These are phyloP conservation scores for Chytridiales sp. DNA, from an alignment of 371 early-diverging fungal genomes.

Conservation along the genomic window DNA sequence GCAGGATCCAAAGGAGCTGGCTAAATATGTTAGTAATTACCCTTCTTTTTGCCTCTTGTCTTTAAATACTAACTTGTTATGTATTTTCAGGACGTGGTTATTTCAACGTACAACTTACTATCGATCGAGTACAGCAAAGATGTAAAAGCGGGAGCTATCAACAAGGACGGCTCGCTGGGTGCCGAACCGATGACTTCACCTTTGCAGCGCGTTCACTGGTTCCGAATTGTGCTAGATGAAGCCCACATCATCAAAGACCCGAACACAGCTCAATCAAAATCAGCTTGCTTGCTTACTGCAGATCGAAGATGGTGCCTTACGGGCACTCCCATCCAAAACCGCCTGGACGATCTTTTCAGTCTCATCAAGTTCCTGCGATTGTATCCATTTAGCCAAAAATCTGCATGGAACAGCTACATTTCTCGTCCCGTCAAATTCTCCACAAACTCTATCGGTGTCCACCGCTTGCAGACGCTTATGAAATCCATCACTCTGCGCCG, in stretches of 20 bases:
- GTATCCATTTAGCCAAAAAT: conserved; percentile 55
- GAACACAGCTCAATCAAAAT: conserved; percentile 55
- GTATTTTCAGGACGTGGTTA: conserved; percentile 58
- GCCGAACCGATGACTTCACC: conserved; percentile 21
- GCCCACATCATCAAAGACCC: conserved; percentile 68
- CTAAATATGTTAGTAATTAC: conserved; percentile 25
- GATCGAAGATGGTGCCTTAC: conserved; percentile 72
- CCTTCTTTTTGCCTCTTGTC: background rate
- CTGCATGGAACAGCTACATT: conserved; percentile 53
- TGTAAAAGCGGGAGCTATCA: conserved; percentile 38
- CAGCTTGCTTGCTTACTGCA: conserved; percentile 54
- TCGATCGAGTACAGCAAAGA: conserved; percentile 55
- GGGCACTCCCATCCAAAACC: conserved; percentile 82
- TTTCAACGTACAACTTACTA: conserved; percentile 63
- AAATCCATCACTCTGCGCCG: conserved; percentile 64
- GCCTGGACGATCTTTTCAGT: conserved; percentile 62
- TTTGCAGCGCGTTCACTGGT: conserved; percentile 57
- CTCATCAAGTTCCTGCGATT: conserved; percentile 72
- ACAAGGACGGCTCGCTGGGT: conserved; percentile 4
- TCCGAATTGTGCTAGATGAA: conserved; percentile 63
- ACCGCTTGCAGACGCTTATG: conserved; percentile 64
- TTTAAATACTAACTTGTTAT: conserved; percentile 6
- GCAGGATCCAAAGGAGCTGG: conserved; percentile 30
- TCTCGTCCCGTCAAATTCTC: conserved; percentile 50
- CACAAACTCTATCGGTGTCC: conserved; percentile 46